Evolutionary conservation across 768 basidiomycete genomes (phyloP).

Genomic region (Tulasnella sp.): DNA sequence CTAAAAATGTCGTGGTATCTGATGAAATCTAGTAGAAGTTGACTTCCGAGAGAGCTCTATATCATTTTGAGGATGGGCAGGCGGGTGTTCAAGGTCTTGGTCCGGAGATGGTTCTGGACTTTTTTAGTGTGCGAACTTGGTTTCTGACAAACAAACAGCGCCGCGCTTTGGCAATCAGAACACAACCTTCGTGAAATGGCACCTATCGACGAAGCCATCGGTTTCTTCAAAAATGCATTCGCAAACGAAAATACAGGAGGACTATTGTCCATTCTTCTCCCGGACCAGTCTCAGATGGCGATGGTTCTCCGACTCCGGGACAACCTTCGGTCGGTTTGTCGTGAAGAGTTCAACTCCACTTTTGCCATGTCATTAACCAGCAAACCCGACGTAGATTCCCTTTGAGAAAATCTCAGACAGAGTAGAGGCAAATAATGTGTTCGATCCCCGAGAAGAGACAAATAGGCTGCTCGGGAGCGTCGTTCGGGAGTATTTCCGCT

Average conservation of each 20-base stretch:
- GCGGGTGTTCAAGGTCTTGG: not conserved
- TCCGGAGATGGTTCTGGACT: not conserved
- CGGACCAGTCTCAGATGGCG: not conserved
- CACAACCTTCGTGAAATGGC: not conserved
- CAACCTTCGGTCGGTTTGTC: conserved; percentile 11
- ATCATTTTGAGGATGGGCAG: not conserved
- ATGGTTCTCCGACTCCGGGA: not conserved
- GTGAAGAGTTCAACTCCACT: not conserved
- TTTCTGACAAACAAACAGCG: not conserved
- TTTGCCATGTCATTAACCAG: not conserved
- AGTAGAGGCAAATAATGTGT: not conserved
- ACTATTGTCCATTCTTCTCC: not conserved
- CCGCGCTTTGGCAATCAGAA: not conserved
- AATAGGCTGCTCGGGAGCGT: not conserved
- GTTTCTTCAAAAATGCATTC: not conserved
- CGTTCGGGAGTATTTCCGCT: conserved; percentile 18
- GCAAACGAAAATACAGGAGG: not conserved
- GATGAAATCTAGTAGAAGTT: not conserved
- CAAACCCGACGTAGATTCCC: not conserved
- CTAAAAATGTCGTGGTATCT: not conserved
- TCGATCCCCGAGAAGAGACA: not conserved
- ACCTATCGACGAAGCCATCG: conserved; percentile 1
- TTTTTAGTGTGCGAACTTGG: not conserved
- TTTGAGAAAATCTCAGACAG: not conserved
- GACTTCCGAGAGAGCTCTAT: not conserved